Evolutionary conservation across 1,284 basidiomycete species (phyloP).

Genomic region (Pisolithus thermaeus): DNA sequence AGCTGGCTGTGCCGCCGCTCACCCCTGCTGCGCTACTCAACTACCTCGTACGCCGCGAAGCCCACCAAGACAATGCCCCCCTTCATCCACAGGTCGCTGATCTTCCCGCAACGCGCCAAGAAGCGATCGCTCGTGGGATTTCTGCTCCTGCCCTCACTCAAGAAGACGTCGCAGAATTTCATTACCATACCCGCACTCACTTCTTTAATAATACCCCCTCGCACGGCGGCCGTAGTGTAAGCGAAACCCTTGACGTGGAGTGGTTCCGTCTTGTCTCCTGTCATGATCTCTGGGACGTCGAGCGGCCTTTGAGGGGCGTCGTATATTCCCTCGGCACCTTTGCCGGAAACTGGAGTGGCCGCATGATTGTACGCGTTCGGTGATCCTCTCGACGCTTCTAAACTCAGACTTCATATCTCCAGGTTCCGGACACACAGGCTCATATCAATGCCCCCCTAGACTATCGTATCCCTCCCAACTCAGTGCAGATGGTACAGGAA

Average conservation of each 20-base stretch:
- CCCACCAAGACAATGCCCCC: conserved; percentile 24
- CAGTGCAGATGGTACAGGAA: conserved; percentile 27
- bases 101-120: conserved; percentile 31
- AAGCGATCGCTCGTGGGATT: conserved; percentile 23
- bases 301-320: conserved; percentile 32
- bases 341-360: conserved; percentile 38
- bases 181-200: conserved; percentile 31
- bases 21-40: conserved; percentile 34
- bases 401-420: conserved; percentile 11
- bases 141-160: conserved; percentile 28
- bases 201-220: conserved; percentile 18
- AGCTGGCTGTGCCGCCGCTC: conserved; percentile 34
- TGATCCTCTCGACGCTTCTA: conserved; percentile 6
- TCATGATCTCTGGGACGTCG: conserved; percentile 28
- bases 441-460: conserved; percentile 21
- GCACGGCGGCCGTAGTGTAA: conserved; percentile 10
- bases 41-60: conserved; percentile 33
- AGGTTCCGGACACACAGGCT: conserved; percentile 22
- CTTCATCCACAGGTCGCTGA: conserved; percentile 18
- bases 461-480: conserved; percentile 14
- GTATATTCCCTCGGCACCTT: conserved; percentile 39
- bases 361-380: conserved; percentile 31
- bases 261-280: conserved; percentile 42
- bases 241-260: conserved; percentile 34
- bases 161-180: conserved; percentile 35